These are phyloP conservation scores for Scopulariopsis brevicaulis DNA, from an alignment of 2,329 filamentous ascomycete genomes.

Conservation along the genomic window DNA sequence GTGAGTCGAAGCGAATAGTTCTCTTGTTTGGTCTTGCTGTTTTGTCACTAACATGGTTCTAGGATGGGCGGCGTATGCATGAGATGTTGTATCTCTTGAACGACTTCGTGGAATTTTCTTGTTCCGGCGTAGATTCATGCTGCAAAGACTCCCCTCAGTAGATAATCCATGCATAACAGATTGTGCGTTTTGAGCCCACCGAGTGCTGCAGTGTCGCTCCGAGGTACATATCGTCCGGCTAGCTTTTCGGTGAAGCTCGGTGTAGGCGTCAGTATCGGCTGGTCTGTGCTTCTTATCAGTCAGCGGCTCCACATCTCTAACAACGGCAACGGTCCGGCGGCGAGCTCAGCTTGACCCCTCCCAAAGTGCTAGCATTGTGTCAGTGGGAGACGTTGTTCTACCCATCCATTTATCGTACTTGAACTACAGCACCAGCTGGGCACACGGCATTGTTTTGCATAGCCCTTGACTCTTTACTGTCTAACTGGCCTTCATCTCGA, in stretches of 20 bases:
- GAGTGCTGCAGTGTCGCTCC: too few relatives aligned
- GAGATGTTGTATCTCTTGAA: constrained; percentile 4
- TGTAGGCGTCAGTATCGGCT: neutral
- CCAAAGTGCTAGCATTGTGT: neutral
- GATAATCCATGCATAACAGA: neutral
- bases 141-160: neutral
- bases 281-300: neutral
- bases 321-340: neutral
- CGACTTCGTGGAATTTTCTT: neutral
- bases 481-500: neutral
- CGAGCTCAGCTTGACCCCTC: neutral
- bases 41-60: constrained; percentile 2
- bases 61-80: constrained; percentile 37
- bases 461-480: neutral
- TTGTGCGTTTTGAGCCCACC: neutral
- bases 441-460: neutral
- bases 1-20: constrained; percentile 36
- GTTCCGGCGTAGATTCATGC: neutral
- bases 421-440: neutral
- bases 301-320: neutral
- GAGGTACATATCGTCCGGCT: neutral
- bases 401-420: neutral
- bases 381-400: neutral
- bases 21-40: neutral
- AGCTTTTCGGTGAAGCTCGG: neutral